Percentiles rank a stretch among this genome's conserved stretches.
phyloP scores from a whole-genome alignment of 345 rosid species.

The Mallotus nudiflorus region DNA sequence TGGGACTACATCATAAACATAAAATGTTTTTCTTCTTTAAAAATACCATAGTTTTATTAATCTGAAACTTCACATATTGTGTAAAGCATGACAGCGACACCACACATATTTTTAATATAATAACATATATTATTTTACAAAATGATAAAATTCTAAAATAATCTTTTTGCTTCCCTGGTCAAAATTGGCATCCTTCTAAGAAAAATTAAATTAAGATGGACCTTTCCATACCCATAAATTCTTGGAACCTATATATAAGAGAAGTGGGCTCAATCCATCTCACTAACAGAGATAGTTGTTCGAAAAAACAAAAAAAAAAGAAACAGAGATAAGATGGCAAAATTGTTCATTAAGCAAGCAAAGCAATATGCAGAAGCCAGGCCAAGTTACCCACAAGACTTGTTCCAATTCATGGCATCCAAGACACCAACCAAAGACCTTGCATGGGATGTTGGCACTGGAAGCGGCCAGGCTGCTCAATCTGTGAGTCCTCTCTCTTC shows the following conservation, averaged over 20 bases:
- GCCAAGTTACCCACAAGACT: conserved; percentile 64
- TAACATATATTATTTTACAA: too few species aligned
- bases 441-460: conserved; percentile 91
- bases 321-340: conserved; percentile 45
- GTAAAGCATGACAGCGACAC: too few species aligned
- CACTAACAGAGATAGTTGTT: background rate
- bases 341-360: conserved; percentile 74
- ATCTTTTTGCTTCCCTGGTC: too few species aligned
- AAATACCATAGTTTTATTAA: too few species aligned
- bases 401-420: conserved; percentile 72
- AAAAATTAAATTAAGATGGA: too few species aligned
- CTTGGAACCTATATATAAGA: background rate
- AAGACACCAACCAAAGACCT: conserved; percentile 63
- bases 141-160: too few species aligned
- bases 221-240: too few species aligned
- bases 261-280: background rate
- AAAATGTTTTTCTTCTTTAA: too few species aligned
- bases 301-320: background rate
- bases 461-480: conserved; percentile 79
- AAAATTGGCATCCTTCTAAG: too few species aligned
- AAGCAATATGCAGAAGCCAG: conserved; percentile 59
- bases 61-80: too few species aligned
- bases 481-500: conserved; percentile 44
- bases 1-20: too few species aligned
- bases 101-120: too few species aligned